Conservation (phyloP, 257 asterid species). For the Capsicum pubescens region DNA sequence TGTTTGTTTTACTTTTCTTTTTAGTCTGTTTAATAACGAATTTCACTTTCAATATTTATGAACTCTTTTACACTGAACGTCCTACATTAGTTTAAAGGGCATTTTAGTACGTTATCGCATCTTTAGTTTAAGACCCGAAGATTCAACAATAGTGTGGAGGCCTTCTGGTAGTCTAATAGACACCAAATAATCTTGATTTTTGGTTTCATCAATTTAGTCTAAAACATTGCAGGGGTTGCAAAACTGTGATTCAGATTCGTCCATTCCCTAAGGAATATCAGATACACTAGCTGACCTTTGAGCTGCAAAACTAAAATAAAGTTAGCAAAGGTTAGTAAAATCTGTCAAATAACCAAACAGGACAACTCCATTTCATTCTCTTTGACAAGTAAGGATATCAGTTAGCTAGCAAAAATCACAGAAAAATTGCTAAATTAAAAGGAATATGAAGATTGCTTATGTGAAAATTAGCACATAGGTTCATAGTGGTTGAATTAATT, state of each 20-base stretch:
- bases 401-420: background rate
- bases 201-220: slow-evolving; percentile 52
- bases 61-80: background rate
- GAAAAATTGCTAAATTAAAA: background rate
- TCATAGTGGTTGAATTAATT: too few relatives aligned
- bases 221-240: slow-evolving; percentile 56
- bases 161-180: too few relatives aligned
- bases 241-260: slow-evolving; percentile 68
- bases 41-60: background rate
- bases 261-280: slow-evolving; percentile 59
- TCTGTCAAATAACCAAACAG: background rate
- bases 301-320: slow-evolving; percentile 39
- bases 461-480: too few relatives aligned
- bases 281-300: slow-evolving; percentile 67
- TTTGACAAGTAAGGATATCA: background rate
- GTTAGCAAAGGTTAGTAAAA: background rate
- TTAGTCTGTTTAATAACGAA: too few relatives aligned
- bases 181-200: slow-evolving; percentile 38
- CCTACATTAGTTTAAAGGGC: background rate
- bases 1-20: too few relatives aligned
- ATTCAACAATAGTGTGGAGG: background rate
- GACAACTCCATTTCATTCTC: background rate
- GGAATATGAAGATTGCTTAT: too few relatives aligned
- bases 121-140: background rate
- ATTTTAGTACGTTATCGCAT: too few relatives aligned